Evolutionary conservation across 257 asterid genomes (phyloP).

Genomic region (Mitragyna speciosa): DNA sequence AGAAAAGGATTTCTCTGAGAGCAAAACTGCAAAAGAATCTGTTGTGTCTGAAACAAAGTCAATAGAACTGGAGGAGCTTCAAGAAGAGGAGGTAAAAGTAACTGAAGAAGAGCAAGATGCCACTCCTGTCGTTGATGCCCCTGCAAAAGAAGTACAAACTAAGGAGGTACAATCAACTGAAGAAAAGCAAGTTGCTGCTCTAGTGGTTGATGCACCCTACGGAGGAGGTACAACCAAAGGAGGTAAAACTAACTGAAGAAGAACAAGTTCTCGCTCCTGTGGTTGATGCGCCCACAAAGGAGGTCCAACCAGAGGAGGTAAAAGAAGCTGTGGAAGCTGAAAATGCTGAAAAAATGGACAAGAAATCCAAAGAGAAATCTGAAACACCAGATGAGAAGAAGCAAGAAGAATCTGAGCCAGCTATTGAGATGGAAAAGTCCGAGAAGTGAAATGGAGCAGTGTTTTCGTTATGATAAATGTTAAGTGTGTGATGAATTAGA

Average conservation of each 20-base stretch:
- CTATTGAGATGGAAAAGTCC: neutral
- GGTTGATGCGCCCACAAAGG: neutral
- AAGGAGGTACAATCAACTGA: neutral
- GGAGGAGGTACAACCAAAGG: neutral
- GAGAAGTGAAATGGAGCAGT: neutral
- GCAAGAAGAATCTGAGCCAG: constrained; percentile 2
- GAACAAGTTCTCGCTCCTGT: neutral
- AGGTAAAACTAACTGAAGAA: constrained; percentile 13
- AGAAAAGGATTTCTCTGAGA: neutral
- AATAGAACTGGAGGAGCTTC: neutral
- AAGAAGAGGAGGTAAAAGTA: too few species aligned
- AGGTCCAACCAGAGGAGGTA: neutral
- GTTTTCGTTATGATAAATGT: neutral
- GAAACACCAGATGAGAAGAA: constrained; percentile 11
- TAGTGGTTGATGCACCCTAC: too few species aligned
- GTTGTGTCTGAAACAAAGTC: neutral
- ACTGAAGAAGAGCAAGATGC: too few species aligned
- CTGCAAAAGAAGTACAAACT: neutral
- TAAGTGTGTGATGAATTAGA: neutral
- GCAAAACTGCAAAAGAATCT: neutral
- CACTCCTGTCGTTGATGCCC: too few species aligned
- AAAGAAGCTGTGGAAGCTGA: neutral
- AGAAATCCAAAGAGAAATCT: constrained; percentile 8
- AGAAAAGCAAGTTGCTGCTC: neutral
- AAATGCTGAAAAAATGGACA: constrained; percentile 5